Conservation (phyloP, 2,329 filamentous ascomycete genomes). For the Cladosporium sp. region DNA sequence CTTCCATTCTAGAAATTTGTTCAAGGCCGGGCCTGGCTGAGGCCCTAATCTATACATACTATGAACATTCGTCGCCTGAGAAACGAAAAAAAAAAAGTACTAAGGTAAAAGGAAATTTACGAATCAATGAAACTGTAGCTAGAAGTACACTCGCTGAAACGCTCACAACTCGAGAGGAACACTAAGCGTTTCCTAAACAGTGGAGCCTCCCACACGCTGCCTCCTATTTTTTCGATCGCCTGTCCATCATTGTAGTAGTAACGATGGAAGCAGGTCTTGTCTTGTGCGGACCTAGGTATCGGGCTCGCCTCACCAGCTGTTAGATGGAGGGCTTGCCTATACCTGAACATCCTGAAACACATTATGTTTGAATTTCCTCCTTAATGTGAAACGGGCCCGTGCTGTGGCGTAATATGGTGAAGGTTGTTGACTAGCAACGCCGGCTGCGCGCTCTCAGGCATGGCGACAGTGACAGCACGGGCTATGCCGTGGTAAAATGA, state of each 20-base stretch:
- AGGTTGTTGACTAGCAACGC: not conserved
- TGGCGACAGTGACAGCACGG: not conserved
- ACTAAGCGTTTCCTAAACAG: not conserved
- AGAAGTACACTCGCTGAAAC: constrained; percentile 3
- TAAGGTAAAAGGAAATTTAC: not conserved
- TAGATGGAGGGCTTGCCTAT: not conserved
- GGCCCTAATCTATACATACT: constrained; percentile 14
- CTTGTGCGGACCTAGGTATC: not conserved
- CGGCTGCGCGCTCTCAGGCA: not conserved
- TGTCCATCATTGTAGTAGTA: not conserved
- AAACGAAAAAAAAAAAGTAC: constrained; percentile 8
- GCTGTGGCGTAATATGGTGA: not conserved
- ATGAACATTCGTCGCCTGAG: constrained; percentile 9
- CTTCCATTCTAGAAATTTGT: not conserved
- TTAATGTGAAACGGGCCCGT: constrained; percentile 11
- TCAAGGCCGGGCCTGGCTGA: constrained; percentile 10
- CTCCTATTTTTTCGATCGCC: not conserved
- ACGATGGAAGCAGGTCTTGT: not conserved
- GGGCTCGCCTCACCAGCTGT: not conserved
- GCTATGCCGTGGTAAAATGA: constrained; percentile 4
- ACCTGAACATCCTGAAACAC: constrained; percentile 13
- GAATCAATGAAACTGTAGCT: not conserved
- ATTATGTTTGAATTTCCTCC: constrained; percentile 15
- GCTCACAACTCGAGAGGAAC: not conserved
- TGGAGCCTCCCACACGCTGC: not conserved